A percentile compares a stretch with the other conserved stretches of the same genome.
Conservation (phyloP, 306 rosid genomes). For the Echinosophora koreensis region DNA sequence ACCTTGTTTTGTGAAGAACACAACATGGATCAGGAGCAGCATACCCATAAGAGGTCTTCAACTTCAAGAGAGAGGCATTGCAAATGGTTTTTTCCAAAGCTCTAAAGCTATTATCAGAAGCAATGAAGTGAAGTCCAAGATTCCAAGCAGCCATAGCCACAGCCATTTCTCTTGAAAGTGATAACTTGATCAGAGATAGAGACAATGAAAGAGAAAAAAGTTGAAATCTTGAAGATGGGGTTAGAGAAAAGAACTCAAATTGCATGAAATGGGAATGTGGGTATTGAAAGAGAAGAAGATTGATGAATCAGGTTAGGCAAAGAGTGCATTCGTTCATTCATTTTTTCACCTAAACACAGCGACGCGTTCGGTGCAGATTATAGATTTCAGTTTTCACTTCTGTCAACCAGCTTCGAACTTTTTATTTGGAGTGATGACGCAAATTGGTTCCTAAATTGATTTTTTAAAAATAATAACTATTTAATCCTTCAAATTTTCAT, state of each 20-base stretch:
- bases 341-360: slow-evolving; percentile 42
- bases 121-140: slow-evolving; percentile 59
- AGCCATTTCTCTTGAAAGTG: slow-evolving; percentile 56
- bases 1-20: slow-evolving; percentile 71
- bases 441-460: too few species aligned
- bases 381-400: background rate
- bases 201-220: slow-evolving; percentile 10
- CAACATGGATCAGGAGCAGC: slow-evolving; percentile 52
- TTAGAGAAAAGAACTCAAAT: too few species aligned
- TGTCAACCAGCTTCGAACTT: too few species aligned
- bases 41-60: slow-evolving; percentile 47
- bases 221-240: too few species aligned
- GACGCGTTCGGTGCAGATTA: slow-evolving; percentile 64
- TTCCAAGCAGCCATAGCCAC: slow-evolving; percentile 81
- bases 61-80: slow-evolving; percentile 28
- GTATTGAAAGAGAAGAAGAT: slow-evolving; percentile 16
- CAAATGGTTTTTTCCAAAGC: slow-evolving; percentile 50
- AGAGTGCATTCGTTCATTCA: background rate
- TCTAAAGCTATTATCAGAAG: slow-evolving; percentile 45
- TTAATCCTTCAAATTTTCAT: too few species aligned
- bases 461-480: too few species aligned
- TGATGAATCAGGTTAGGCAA: background rate
- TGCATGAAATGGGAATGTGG: too few species aligned
- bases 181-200: background rate
- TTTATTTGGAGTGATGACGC: too few species aligned